Conservation (phyloP, 257 asterid genomes). For the Przewalskia tangutica region DNA sequence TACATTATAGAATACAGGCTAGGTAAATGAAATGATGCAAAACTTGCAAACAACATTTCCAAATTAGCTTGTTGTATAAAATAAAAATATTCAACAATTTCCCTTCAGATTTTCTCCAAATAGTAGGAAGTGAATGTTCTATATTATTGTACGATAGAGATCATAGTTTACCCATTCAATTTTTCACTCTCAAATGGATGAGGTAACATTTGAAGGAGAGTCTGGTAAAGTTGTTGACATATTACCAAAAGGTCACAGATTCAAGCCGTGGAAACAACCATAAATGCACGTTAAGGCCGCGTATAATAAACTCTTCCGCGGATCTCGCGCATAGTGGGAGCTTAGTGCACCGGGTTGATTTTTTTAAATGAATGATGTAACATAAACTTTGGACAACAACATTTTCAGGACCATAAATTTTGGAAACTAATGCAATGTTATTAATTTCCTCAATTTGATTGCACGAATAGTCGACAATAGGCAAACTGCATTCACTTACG, state of each 20-base stretch:
- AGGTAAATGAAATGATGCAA: neutral
- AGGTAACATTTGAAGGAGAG: no score
- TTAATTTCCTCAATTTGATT: neutral
- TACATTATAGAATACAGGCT: neutral
- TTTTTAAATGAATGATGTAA: no score
- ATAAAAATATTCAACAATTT: no score
- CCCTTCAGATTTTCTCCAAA: no score
- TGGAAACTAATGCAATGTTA: neutral
- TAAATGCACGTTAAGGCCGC: no score
- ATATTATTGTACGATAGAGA: neutral
- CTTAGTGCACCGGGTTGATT: no score
- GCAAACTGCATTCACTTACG: neutral
- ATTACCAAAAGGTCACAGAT: no score
- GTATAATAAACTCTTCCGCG: no score
- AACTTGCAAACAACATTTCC: neutral
- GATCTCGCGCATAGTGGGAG: no score
- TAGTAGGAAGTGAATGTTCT: no score
- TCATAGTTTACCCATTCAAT: neutral
- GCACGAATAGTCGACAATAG: neutral
- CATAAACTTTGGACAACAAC: neutral
- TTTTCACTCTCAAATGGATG: neutral
- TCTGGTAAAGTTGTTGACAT: no score
- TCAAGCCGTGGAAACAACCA: no score
- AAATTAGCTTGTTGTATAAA: neutral
- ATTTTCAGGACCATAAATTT: neutral